A percentile compares a stretch with the other conserved stretches of the same genome.
Conservation (phyloP, 164 flowering plant genomes). For the Umbellularia californica region DNA sequence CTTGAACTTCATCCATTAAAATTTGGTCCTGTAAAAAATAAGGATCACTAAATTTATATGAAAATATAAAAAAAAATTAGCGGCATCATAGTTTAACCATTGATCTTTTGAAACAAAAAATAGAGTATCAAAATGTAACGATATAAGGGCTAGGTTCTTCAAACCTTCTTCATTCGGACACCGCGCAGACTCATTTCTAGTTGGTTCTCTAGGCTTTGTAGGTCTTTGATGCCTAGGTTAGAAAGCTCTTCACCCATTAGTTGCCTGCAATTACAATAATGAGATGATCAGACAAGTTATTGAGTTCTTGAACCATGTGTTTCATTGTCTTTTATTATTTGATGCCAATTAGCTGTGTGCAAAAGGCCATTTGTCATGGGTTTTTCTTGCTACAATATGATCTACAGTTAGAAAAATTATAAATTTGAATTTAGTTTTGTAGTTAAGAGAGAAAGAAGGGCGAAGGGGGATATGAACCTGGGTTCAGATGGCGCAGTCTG, state of each 20-base stretch:
- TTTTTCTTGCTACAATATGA: too few relatives aligned
- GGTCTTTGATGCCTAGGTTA: slow-evolving; percentile 61
- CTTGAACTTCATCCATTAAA: slow-evolving; percentile 68
- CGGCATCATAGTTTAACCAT: too few relatives aligned
- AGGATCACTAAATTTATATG: slow-evolving; percentile 6
- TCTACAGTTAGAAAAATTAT: too few relatives aligned
- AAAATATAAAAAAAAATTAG: background rate
- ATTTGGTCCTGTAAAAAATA: slow-evolving; percentile 60
- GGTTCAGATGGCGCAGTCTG: too few relatives aligned
- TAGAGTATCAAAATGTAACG: background rate
- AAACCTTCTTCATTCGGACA: slow-evolving; percentile 80
- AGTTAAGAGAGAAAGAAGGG: too few relatives aligned
- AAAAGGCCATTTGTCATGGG: background rate
- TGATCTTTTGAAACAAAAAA: too few relatives aligned
- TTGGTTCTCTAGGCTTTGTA: slow-evolving; percentile 77
- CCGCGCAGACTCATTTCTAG: slow-evolving; percentile 76
- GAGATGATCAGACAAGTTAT: background rate
- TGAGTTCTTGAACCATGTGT: background rate
- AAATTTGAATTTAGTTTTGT: too few relatives aligned
- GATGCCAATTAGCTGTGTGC: background rate
- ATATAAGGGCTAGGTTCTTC: background rate
- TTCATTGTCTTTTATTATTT: background rate
- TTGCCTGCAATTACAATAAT: slow-evolving; percentile 45
- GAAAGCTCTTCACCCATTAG: slow-evolving; percentile 88
- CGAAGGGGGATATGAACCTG: too few relatives aligned